A percentile compares a stretch with the other conserved stretches of the same genome.
Evolutionary conservation across 2,329 filamentous ascomycete species (phyloP).

Genomic region (Claviceps spartinae): DNA sequence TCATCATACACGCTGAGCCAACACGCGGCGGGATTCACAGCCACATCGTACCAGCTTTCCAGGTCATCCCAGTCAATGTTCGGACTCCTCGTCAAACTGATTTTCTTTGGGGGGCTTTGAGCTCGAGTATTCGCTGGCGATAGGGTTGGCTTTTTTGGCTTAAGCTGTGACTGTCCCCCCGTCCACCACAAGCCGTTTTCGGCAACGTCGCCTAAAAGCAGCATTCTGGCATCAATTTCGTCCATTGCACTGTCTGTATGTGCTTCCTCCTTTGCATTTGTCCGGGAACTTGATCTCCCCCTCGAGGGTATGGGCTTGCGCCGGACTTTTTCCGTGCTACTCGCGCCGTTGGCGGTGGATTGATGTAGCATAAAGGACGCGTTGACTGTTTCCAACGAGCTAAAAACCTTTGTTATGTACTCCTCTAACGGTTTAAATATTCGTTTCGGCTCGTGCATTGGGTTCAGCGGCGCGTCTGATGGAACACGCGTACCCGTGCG

Average conservation of each 20-base stretch:
- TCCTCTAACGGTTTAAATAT: slow-evolving; percentile 69
- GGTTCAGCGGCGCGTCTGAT: background rate
- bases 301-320: slow-evolving; percentile 13
- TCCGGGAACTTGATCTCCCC: slow-evolving; percentile 3
- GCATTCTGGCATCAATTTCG: slow-evolving; percentile 60
- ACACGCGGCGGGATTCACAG: slow-evolving; percentile 52
- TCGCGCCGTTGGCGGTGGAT: slow-evolving; percentile 18
- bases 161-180: slow-evolving; percentile 27
- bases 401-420: slow-evolving; percentile 57
- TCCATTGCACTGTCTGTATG: slow-evolving; percentile 11
- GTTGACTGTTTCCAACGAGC: slow-evolving; percentile 60
- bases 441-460: slow-evolving; percentile 30
- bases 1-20: slow-evolving; percentile 51
- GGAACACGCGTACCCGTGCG: slow-evolving; percentile 9
- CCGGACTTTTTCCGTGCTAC: slow-evolving; percentile 14
- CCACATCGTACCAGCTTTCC: slow-evolving; percentile 58
- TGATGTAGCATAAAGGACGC: slow-evolving; percentile 50
- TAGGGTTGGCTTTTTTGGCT: background rate
- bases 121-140: background rate
- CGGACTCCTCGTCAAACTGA: slow-evolving; percentile 23
- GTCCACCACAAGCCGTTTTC: slow-evolving; percentile 80
- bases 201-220: slow-evolving; percentile 60
- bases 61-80: slow-evolving; percentile 64
- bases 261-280: slow-evolving; percentile 5
- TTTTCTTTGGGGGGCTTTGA: slow-evolving; percentile 1